These are phyloP conservation scores for Nemania sp. DNA, from an alignment of 2,329 filamentous ascomycete genomes.

Conservation along the genomic window DNA sequence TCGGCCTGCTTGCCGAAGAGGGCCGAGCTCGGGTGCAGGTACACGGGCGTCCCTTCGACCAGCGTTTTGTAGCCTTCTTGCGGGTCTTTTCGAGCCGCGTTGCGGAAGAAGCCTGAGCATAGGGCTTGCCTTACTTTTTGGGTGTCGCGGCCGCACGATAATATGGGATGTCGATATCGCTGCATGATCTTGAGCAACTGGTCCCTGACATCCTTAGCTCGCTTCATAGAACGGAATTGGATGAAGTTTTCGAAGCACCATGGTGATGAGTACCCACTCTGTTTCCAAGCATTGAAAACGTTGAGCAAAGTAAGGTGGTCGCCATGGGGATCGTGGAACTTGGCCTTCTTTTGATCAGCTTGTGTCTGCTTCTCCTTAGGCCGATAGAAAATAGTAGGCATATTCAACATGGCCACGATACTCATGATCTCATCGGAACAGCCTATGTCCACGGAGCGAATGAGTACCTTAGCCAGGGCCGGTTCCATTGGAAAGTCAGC, in stretches of 20 bases:
- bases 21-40: conserved; percentile 88
- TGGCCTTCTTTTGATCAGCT: conserved; percentile 95
- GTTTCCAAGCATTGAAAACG: conserved; percentile 97
- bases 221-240: conserved; percentile 83
- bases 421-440: conserved; percentile 94
- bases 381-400: conserved; percentile 86
- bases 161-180: conserved; percentile 79
- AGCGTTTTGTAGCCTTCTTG: conserved; percentile 98
- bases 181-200: conserved; percentile 95
- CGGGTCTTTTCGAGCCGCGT: conserved; percentile 90
- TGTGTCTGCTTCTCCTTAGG: conserved; percentile 97
- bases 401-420: conserved; percentile 92
- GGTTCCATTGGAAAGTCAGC: conserved; percentile 99
- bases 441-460: conserved; percentile 80
- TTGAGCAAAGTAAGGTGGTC: conserved; percentile 95
- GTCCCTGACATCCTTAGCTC: conserved; percentile 88
- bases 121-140: conserved; percentile 85
- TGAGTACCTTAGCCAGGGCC: conserved; percentile 84
- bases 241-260: conserved; percentile 99
- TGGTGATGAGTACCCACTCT: conserved; percentile 75
- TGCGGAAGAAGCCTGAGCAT: conserved; percentile 94
- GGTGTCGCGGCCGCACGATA: conserved; percentile 86
- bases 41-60: conserved; percentile 91
- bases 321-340: conserved; percentile 93
- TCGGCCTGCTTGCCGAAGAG: conserved; percentile 95